These are phyloP conservation scores for Atkinsonella texensis DNA, from an alignment of 2,329 filamentous ascomycete genomes.

Conservation along the genomic window DNA sequence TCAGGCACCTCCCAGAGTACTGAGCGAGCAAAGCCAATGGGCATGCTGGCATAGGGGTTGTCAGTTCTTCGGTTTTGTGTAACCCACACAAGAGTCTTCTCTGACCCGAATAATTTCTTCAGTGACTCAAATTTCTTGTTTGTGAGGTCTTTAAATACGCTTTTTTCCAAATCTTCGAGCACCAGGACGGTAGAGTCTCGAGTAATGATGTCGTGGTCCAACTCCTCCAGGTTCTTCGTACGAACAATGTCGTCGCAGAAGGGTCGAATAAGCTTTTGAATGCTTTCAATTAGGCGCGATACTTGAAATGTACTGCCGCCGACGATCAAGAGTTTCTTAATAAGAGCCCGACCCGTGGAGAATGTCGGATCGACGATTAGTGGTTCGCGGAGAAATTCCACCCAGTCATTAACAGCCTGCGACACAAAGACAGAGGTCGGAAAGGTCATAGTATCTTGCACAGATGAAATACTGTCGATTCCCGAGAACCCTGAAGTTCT, in stretches of 20 bases:
- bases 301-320: not conserved
- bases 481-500: conserved; percentile 4
- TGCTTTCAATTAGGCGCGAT: not conserved
- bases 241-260: not conserved
- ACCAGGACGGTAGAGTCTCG: not conserved
- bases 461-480: not conserved
- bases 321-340: not conserved
- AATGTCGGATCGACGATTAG: not conserved
- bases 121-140: not conserved
- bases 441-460: not conserved
- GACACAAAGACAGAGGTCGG: not conserved
- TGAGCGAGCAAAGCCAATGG: not conserved
- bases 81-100: not conserved
- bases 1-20: not conserved
- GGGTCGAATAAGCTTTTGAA: not conserved
- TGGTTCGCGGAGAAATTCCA: not conserved
- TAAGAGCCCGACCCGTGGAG: not conserved
- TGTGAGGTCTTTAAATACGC: not conserved
- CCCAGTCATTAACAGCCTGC: conserved; percentile 1
- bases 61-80: not conserved
- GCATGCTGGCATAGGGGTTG: not conserved
- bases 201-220: not conserved
- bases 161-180: not conserved
- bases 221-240: not conserved
- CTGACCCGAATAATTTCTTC: not conserved